Evolutionary conservation across 2,329 filamentous ascomycete genomes (phyloP), one percentile per base, ranked within the genome.

Genomic region (Lachnellula subtilissima): DNA sequence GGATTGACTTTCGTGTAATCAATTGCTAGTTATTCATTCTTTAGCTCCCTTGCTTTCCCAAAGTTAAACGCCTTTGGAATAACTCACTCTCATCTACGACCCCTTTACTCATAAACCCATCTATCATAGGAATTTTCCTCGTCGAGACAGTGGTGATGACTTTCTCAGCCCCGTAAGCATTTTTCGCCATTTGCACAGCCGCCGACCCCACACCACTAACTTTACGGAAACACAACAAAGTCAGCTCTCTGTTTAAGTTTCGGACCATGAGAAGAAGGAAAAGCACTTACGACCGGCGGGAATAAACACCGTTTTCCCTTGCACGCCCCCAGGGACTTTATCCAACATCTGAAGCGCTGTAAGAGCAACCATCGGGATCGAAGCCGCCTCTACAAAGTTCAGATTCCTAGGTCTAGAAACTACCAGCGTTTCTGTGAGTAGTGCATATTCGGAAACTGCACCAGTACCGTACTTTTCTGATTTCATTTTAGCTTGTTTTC

Each of bases 331-430:
- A 15, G 50, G 25, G 42, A 71, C 72, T 45, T 66, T 67, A 15
- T 59, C 59, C 9, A 75, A 59, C 5, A 67, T 70, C 56, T 74
- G 71, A 5, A 74, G 54, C 1, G 71, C 70, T 7, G 73, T 75
- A 58, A 71, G 56, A 3, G 65, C 69, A 2, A 72, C 70, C 22
- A 74, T 58, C 11, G 73, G 73, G 8, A 75, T 64, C 1, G 72
- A 71, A 12, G 72, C 70, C 17, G 74, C 73, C 9, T 74, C 70
- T 22, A 62, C 65, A 47, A 74, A 74, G 1, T 70, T 70, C 12
- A 75, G 40, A 11, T 67, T 69, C 9, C 64, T 65, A 0, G 74
- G 74, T 57, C 75, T 75, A 17, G 66, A 60, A 0, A 70, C 70
- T 22, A 75, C 54, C 50, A 63, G 69, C 12, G 59, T 23, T 48